These are phyloP conservation scores for Pyricularia sp. DNA, from an alignment of 2,329 filamentous ascomycete genomes.

Conservation along the genomic window DNA sequence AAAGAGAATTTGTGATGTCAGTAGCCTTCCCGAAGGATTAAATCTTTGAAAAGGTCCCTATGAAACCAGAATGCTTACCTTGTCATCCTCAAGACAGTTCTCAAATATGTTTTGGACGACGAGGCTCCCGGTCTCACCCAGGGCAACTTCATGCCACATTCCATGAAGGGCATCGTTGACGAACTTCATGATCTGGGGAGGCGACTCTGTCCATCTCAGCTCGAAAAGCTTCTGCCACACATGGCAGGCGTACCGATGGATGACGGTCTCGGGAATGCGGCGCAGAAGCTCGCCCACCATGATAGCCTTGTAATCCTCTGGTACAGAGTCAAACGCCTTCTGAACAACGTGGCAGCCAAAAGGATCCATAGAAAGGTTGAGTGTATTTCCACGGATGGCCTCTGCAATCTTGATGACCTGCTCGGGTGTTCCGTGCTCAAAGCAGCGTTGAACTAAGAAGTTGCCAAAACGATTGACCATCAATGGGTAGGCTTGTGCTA, in stretches of 20 bases:
- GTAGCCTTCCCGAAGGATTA: not conserved
- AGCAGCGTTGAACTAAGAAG: constrained; percentile 95
- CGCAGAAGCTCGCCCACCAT: constrained; percentile 98
- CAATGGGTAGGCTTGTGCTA: constrained; percentile 82
- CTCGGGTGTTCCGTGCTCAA: constrained; percentile 91
- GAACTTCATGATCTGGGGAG: constrained; percentile 95
- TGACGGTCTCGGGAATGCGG: constrained; percentile 91
- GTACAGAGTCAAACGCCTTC: constrained; percentile 95
- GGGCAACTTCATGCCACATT: constrained; percentile 98
- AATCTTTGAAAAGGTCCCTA: constrained; percentile 4
- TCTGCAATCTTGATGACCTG: constrained; percentile 92
- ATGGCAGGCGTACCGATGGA: constrained; percentile 96
- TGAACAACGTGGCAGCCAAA: constrained; percentile 98
- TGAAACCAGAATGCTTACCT: constrained; percentile 42
- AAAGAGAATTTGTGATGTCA: not conserved
- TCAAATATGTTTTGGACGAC: constrained; percentile 99
- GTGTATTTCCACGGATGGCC: constrained; percentile 83
- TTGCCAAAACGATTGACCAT: constrained; percentile 99
- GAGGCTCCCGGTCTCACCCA: constrained; percentile 92
- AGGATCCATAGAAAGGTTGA: constrained; percentile 93
- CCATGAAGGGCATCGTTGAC: constrained; percentile 90
- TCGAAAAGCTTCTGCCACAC: constrained; percentile 99
- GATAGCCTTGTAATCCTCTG: constrained; percentile 92
- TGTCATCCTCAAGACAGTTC: constrained; percentile 96
- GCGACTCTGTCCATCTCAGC: constrained; percentile 85